A percentile compares a stretch with the other conserved stretches of the same genome.
phyloP scores from a whole-genome alignment of 2,329 filamentous ascomycete species.

The Fusarium armeniacum region DNA sequence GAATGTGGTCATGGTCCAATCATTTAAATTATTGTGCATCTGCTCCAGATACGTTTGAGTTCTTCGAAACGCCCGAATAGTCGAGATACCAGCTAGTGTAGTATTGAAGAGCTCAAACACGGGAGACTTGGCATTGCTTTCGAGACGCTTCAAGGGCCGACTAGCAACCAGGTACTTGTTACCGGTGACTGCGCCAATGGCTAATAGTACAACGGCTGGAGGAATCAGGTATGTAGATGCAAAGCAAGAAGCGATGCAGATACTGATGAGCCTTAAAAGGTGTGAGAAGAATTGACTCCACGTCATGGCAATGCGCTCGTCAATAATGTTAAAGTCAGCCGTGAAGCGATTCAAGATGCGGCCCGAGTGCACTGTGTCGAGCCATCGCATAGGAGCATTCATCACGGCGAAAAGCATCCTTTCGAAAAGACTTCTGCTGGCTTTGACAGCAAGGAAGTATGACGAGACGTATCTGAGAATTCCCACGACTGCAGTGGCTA shows the following conservation, averaged over 20 bases:
- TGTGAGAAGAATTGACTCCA: constrained; percentile 71
- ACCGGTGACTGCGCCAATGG: constrained; percentile 68
- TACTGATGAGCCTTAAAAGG: constrained; percentile 71
- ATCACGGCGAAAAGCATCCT: constrained; percentile 75
- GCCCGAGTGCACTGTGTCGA: constrained; percentile 84
- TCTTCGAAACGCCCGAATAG: constrained; percentile 81
- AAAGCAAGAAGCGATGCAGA: constrained; percentile 75
- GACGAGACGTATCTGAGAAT: constrained; percentile 73
- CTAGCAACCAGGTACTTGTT: constrained; percentile 74
- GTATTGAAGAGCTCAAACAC: constrained; percentile 84
- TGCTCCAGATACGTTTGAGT: constrained; percentile 72
- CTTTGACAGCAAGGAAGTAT: constrained; percentile 74
- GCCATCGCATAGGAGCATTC: constrained; percentile 78
- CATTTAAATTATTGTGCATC: constrained; percentile 78
- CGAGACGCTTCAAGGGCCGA: constrained; percentile 80
- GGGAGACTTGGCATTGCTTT: constrained; percentile 80
- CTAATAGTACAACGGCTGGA: constrained; percentile 69
- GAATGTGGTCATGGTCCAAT: constrained; percentile 75
- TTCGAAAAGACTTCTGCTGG: constrained; percentile 75
- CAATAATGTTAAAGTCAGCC: constrained; percentile 79
- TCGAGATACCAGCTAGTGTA: constrained; percentile 77
- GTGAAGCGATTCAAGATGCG: constrained; percentile 83
- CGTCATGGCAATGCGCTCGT: constrained; percentile 74
- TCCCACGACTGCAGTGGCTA: constrained; percentile 69
- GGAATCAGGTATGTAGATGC: constrained; percentile 76